phyloP scores from a whole-genome alignment of 1,284 basidiomycete genomes.

The Microbotryomycetes sp. region DNA sequence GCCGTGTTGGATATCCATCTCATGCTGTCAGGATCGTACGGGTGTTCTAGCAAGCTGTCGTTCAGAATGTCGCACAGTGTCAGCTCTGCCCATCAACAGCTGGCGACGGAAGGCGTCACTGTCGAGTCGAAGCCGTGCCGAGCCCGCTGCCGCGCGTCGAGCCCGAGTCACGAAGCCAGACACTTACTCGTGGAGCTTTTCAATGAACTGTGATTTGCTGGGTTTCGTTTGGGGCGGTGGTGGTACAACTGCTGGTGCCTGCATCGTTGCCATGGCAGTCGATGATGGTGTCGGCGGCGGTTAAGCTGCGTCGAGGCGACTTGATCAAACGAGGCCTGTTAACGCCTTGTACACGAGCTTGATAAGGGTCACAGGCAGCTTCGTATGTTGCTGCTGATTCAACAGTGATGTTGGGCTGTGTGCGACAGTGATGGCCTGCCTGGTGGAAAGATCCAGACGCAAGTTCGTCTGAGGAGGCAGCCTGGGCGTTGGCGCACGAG shows the following conservation, averaged over 20 bases:
- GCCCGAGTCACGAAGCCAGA: neutral
- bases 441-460: too few species aligned
- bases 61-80: neutral
- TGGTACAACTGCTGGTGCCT: neutral
- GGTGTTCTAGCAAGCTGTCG: conserved; percentile 23
- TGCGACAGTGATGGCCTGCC: too few species aligned
- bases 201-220: conserved; percentile 12
- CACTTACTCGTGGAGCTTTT: conserved; percentile 23
- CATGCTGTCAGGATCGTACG: conserved; percentile 9
- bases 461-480: too few species aligned
- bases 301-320: too few species aligned
- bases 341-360: too few species aligned
- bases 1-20: conserved; percentile 16
- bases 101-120: neutral
- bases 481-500: too few species aligned
- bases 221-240: neutral
- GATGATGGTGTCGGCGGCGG: too few species aligned
- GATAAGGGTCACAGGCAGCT: too few species aligned
- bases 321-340: too few species aligned
- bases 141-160: neutral
- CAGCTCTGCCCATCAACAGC: neutral
- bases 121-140: neutral
- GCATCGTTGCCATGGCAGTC: too few species aligned
- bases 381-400: too few species aligned
- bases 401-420: too few species aligned